These are phyloP conservation scores for Borealophlyctis nickersoniae DNA, from an alignment of 192 early-diverging fungal species.

Conservation along the genomic window DNA sequence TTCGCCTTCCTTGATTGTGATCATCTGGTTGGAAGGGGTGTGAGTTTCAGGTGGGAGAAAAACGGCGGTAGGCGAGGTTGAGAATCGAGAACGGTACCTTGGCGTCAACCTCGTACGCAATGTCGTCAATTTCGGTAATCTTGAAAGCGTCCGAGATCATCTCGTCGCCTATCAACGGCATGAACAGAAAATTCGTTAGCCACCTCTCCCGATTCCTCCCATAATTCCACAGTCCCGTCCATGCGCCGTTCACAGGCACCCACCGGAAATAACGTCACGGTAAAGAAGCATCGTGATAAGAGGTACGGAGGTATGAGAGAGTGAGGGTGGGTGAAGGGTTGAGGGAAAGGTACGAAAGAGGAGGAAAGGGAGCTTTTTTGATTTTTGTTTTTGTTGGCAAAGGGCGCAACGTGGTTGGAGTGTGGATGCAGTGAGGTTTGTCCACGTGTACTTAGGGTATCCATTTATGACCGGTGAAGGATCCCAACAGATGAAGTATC, in stretches of 20 bases:
- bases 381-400: background rate
- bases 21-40: conserved; percentile 42
- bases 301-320: background rate
- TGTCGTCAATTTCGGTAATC: conserved; percentile 60
- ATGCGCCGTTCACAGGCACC: conserved; percentile 7
- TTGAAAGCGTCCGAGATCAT: conserved; percentile 86
- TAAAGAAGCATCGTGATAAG: conserved; percentile 36
- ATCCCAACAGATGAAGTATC: no score
- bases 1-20: conserved; percentile 61
- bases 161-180: conserved; percentile 66
- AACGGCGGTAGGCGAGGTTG: background rate
- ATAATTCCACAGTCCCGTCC: background rate
- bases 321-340: background rate
- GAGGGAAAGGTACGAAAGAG: background rate
- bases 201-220: background rate
- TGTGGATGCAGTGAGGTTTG: background rate
- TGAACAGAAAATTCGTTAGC: background rate
- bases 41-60: conserved; percentile 10
- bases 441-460: background rate
- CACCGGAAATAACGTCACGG: conserved; percentile 43
- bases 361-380: background rate
- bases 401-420: background rate
- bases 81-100: conserved; percentile 36
- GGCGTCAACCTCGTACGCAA: conserved; percentile 77
- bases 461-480: no score